Evolutionary conservation across 441 rosid genomes (phyloP), one percentile per base, ranked within the genome.

Genomic region (Eruca vesicaria): DNA sequence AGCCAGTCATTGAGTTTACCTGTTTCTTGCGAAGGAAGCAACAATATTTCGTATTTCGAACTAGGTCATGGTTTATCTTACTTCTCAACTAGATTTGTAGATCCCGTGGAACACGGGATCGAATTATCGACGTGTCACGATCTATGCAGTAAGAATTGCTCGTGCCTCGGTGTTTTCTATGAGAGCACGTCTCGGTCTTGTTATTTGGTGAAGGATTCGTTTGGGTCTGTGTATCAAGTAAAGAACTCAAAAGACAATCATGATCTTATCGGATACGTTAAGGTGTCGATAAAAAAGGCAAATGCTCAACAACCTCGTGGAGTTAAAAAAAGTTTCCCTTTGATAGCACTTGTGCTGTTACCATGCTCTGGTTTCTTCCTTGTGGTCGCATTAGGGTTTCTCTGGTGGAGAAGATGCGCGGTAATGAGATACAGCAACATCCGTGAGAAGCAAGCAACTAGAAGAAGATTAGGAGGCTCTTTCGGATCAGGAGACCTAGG

Each of bases 151-250:
- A 72, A 63, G 36, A 80, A 85, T 65, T 94, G 97, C 80, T 87
- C 90, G 43, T 94, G 98, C 80, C 66, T 90, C 36, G 97, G 95
- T 31, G 59, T 89, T 68, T 91, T 92, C 70, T 85, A 79, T 31
- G 78, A 81, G 62, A 89, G 83, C 75, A 87, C 92, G 11, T 86
- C 95, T 19, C 86, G 89, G 65, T 84, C 88, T 71, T 94, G 98
- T 76, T 85, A 87, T 74, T 16, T 78, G 16, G 80, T 90, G 18
- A 81, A 82, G 32, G 82, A 84, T 48, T 72, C 79, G 56, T 80
- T 94, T 66, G 98, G 98, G 71, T 90, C 97, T 32, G 15, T 94
- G 32, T 84, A 82, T 26, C 67, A 81, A 9, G 85, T 78, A 14
- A 70, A 69, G 62, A 52, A 50, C 20, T 63, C 74, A 35, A 78